A percentile compares a stretch with the other conserved stretches of the same genome.
These are phyloP conservation scores for Pleurotus tuber-regium DNA, from an alignment of 768 basidiomycete species.

Conservation along the genomic window DNA sequence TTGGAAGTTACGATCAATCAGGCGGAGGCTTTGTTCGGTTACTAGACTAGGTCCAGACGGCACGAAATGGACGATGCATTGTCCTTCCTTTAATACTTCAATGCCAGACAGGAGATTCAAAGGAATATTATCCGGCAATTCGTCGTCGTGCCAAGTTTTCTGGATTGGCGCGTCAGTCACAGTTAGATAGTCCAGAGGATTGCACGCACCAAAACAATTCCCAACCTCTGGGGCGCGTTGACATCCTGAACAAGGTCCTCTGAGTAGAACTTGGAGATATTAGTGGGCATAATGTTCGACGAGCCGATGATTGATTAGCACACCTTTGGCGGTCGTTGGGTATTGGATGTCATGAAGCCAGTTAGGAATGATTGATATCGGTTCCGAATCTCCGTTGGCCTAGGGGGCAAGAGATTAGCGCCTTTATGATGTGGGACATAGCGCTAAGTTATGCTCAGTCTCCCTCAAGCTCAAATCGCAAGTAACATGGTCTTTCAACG, in stretches of 20 bases:
- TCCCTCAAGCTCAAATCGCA: no score
- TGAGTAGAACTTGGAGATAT: constrained; percentile 51
- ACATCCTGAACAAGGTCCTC: constrained; percentile 62
- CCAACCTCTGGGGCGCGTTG: constrained; percentile 40
- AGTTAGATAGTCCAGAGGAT: not conserved
- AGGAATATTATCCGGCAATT: constrained; percentile 56
- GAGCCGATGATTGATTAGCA: not conserved
- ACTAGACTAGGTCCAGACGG: constrained; percentile 58
- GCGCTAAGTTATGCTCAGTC: no score
- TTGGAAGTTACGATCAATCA: constrained; percentile 76
- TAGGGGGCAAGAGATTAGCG: no score
- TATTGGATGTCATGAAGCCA: no score
- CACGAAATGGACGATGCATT: constrained; percentile 79
- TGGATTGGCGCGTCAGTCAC: constrained; percentile 24
- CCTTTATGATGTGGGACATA: no score
- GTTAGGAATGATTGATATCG: no score
- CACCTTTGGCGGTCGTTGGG: not conserved
- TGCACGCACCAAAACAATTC: constrained; percentile 61
- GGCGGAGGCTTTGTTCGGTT: constrained; percentile 60
- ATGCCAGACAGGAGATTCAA: constrained; percentile 56
- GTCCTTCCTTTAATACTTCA: constrained; percentile 71
- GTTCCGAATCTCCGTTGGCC: no score
- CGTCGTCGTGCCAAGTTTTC: constrained; percentile 84
- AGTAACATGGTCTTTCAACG: no score
- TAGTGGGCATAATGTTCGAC: not conserved